Percentiles rank a stretch among this genome's conserved stretches.
These are phyloP conservation scores for Asterochloris erici DNA, from an alignment of 139 green algal species.

Conservation along the genomic window DNA sequence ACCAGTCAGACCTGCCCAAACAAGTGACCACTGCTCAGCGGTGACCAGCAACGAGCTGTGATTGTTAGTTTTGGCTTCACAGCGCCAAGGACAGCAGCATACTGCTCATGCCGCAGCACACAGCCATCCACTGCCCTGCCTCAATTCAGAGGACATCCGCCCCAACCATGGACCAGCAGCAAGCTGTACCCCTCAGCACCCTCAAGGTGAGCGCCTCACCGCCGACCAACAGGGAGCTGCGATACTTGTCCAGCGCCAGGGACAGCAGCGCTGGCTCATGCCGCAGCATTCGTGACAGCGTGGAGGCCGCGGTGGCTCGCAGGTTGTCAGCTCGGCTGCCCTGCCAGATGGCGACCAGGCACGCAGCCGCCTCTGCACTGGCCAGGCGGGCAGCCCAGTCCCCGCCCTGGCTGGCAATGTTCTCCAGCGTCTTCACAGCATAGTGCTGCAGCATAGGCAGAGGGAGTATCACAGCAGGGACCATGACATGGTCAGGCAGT, in stretches of 20 bases:
- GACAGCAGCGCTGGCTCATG: constrained; percentile 14
- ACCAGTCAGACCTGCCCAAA: no score
- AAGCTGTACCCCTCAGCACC: no score
- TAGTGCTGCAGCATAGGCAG: constrained; percentile 65
- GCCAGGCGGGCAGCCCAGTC: constrained; percentile 70
- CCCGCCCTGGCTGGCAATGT: constrained; percentile 76
- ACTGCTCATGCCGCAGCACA: no score
- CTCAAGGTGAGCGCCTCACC: background rate
- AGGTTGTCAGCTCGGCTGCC: constrained; percentile 57
- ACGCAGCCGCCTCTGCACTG: constrained; percentile 37
- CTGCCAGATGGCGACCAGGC: constrained; percentile 32
- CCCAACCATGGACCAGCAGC: no score
- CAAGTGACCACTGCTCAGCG: no score
- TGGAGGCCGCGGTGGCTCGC: constrained; percentile 61
- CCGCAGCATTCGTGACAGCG: constrained; percentile 64
- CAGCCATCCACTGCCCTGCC: no score
- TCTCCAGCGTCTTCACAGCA: constrained; percentile 93
- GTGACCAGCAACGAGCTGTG: no score
- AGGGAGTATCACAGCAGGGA: no score
- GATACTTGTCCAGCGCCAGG: constrained; percentile 6
- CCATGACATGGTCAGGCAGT: no score
- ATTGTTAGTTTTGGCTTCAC: no score
- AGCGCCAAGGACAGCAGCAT: no score
- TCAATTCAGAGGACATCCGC: no score
- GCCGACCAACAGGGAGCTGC: background rate